Evolutionary conservation across 202 grass and related monocot genomes (phyloP).

Genomic region (Brachypodium distachyon): DNA sequence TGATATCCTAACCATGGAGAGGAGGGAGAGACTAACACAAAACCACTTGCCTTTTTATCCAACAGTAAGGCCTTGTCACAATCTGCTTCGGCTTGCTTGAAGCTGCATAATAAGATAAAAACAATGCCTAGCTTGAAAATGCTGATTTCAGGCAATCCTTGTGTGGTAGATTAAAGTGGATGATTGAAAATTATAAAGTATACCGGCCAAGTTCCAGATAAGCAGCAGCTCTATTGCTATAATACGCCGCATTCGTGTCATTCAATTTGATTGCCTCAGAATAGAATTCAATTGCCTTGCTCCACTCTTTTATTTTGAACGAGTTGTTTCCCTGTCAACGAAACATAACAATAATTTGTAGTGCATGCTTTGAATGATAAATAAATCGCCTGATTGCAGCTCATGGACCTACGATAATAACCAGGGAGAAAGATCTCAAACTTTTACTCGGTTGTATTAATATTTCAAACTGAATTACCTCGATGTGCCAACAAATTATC

Average conservation of each 20-base stretch:
- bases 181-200: constrained; percentile 3
- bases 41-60: constrained; percentile 67
- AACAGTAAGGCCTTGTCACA: constrained; percentile 71
- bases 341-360: neutral
- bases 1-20: neutral
- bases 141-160: constrained; percentile 5
- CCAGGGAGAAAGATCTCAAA: neutral
- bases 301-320: constrained; percentile 76
- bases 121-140: constrained; percentile 8
- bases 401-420: neutral
- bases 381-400: neutral
- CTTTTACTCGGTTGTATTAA: neutral
- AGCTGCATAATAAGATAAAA: constrained; percentile 54
- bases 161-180: neutral
- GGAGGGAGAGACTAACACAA: neutral
- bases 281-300: constrained; percentile 79
- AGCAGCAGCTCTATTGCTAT: constrained; percentile 96
- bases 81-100: constrained; percentile 83
- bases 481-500: too few relatives aligned
- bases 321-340: constrained; percentile 75
- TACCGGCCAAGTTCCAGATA: constrained; percentile 87
- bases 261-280: constrained; percentile 74
- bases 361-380: neutral
- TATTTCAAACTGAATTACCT: too few relatives aligned
- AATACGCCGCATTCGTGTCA: constrained; percentile 81